Evolutionary conservation across 306 rosid genomes (phyloP), one percentile per base, ranked within the genome.

Genomic region (Prunus armeniaca): DNA sequence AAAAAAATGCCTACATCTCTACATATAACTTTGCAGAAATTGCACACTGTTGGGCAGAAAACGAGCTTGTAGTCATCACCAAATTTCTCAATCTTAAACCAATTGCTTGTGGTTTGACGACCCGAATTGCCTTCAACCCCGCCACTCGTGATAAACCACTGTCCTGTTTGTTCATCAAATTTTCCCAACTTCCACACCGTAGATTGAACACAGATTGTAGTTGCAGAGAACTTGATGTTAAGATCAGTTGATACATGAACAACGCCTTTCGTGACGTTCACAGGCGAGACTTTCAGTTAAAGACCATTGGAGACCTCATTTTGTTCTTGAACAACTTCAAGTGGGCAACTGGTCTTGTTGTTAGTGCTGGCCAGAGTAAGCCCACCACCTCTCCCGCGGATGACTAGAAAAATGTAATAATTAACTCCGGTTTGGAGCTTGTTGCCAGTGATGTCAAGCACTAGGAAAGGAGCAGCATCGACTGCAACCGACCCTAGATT

Each of bases 61-160:
- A 71, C 79, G 12, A 92, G 41, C 72, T 87, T 87, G 67, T 88
- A 92, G 64, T 50, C 76, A 1, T 14, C 74, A 11, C 77, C 80
- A 2, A 34, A 65, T 60, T 77, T 85, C 83, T 88, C 89, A 47
- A 91, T 89, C 89, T 88, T 90, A 73, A 90, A 86, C 93, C 91
- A 90, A 15, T 85, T 90, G 60, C 63, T 46, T 0, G 77, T 34
- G 0, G 91, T 88, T 27, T 73, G n/a, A 38, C 15, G 58, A 2
- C 91, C 87, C 0, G 89, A 89, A 75, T 86, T 85, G 24, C 89
- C 96, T 4, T 73, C 52, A 55, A 82, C 84, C 0, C 93, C 89
- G 1, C 89, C 88, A 0, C 76, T 83, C 2, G 88, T 86, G 46
- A 90, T 80, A 73, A 85, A 86, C 86, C 84, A 67, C 25, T 80